Base-by-base conservation (phyloP, 1,284 basidiomycete species). In the Xanthoconium separans region DNA sequence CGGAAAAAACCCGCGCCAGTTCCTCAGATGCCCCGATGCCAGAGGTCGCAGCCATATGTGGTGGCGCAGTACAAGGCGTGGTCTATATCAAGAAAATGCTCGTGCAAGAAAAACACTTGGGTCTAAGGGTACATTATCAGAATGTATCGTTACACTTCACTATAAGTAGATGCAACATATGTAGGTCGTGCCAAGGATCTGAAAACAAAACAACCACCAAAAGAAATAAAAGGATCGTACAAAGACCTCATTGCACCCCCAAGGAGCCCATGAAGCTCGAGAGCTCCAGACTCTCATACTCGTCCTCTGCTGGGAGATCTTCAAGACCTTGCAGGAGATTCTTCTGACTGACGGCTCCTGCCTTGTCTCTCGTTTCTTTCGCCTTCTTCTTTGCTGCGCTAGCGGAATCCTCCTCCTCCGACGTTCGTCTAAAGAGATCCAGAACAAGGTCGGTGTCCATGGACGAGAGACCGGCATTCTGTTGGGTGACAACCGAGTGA, bases 391-490 rank as follows among this genome's bases (percentile, higher is more conserved):
- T 85, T 58, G 77, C 73, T 50, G 78, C 74, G 2, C 78, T 75
- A 0, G 76, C 71, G 0, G 78, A 74, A 44, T 85, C 83, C 59
- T 91, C 87, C 58, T 90, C 89, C 54, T 87, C 84, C 6, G 84
- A 84, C 8, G 91, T 93, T 18, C 87, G 87, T 63, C 79, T 83
- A 82, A 99, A 99, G 42, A 99, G 80, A 71, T 99, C 97, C 39
- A 99, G 78, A 39, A 99, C 95, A 59, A 95, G 86, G 67, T 98
- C 95, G 0, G 97, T 98, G 65, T 97, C 95, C 95, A 99, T 98
- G 4, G 93, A 92, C 1, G 87, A 81, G 54, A 99, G 75, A 31
- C 93, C 94, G 2, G 93, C 82, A 71, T 99, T 99, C 71, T 99
- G 95, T 72, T 99, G 95, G 4, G 93, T 98, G 39, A 99, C 93